Evolutionary conservation across 768 basidiomycete species (phyloP), one percentile per base, ranked within the genome.

Genomic region (Trametes gibbosa): DNA sequence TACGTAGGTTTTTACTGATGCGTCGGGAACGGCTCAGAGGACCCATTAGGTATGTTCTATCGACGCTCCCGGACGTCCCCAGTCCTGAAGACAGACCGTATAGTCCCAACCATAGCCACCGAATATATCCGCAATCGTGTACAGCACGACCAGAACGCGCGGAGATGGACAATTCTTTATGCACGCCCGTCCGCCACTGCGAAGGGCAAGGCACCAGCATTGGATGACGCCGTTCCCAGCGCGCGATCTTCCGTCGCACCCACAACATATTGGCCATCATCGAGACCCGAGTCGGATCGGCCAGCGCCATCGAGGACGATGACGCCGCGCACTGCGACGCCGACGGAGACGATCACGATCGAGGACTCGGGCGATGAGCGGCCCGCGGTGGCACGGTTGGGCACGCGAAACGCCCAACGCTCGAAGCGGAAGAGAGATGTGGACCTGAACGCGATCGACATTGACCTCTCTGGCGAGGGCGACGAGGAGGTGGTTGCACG

Each of bases 131-230:
- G 83, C 21, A 83, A 86, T 68, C 83, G 89, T 50, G 78, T 79
- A 52, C 78, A 79, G 53, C 91, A 95, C 70, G 92, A 95, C 69
- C 74, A 76, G 13, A 92, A 82, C 1, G 93, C 93, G 4, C 81
- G 84, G 35, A 80, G 86, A 59, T 94, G 91, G 90, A 90, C 89
- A 0, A 77, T 83, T 43, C 69, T 84, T 14, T 90, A 87, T 66
- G 90, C 90, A 0, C 76, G 70, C n/a, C 83, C 81, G 10, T 70
- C 75, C 7, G 73, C 75, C 34, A 69, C 78, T 1, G 54, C 37
- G 27, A 66, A 65, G 24, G 65, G 61, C 52, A 66, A 61, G 41
- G 53, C 29, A 32, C 5, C 10, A 32, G 29, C 29, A 32, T 4
- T 32, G 19, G 48, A 37, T 34, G 17, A 35, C 0, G 42, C 49